Evolutionary conservation across 371 early-diverging fungal genomes (phyloP), one percentile per base, ranked within the genome.

Genomic region (Synchytrium microbalum): DNA sequence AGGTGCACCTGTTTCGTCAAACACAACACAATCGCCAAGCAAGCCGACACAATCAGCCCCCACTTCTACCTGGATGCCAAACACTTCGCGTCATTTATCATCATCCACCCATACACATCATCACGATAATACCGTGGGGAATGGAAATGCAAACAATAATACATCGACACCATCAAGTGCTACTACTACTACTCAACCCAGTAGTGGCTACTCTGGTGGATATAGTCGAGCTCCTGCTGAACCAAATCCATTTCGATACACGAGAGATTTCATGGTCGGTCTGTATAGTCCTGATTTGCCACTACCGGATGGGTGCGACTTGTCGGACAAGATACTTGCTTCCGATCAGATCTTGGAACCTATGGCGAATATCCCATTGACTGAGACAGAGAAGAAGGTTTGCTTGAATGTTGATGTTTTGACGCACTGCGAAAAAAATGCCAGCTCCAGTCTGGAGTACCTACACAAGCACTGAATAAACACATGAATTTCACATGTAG

Each of bases 301-400:
- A 2, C 54, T 69, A n/a, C 79, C 76, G 8, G 46, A 38, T 38
- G 46, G 46, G 10, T 38, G 46, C 19, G 46, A 38, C 19, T 38
- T 38, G 46, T 38, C 46, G 46, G 46, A 38, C 10, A 38, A 38
- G 46, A 38, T 38, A 38, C 19, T 38, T 5, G 46, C 19, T 19
- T 54, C 66, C 13, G 76, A 72, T 60, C 5, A 38, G 19, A 19
- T 38, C 46, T 68, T 69, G 63, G 72, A 71, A n/a, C 79, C 79
- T 5, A 54, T 79, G 67, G 79, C 79, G 13, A 75, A 74, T 58
- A 55, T 72, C 3, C 75, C 79, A 3, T 62, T 79, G 60, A 68
- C 69, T 19, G 79, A 79, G 14, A 32, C 62, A 16, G 79, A 79
- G 66, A 74, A 72, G 68, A 73, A 71, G 73, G 75, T 79, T 3